A percentile compares a stretch with the other conserved stretches of the same genome.
Conservation (phyloP, 495 filamentous ascomycete genomes). For the Annulohypoxylon nitens region DNA sequence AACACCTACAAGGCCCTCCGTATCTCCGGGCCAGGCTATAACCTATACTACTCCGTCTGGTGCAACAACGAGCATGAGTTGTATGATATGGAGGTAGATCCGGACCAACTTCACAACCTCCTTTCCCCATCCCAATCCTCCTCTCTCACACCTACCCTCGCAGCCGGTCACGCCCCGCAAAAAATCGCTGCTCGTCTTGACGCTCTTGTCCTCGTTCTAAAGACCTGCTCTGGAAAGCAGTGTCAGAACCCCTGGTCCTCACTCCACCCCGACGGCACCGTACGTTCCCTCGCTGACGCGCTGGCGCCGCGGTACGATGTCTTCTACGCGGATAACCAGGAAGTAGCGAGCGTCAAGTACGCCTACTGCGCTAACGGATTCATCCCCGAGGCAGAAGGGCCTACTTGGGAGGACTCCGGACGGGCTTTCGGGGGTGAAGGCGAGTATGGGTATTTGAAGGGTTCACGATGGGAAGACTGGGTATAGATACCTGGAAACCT, state of each 20-base stretch:
- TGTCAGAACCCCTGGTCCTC: constrained; percentile 70
- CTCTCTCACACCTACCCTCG: not conserved
- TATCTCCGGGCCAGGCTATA: constrained; percentile 63
- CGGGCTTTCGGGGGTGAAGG: not conserved
- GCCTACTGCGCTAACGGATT: constrained; percentile 69
- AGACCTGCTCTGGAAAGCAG: constrained; percentile 65
- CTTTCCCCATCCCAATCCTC: constrained; percentile 44
- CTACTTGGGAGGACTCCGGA: constrained; percentile 49
- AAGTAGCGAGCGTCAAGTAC: constrained; percentile 55
- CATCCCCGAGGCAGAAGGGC: constrained; percentile 68
- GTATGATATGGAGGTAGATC: constrained; percentile 69
- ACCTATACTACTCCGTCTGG: constrained; percentile 72
- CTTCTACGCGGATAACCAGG: constrained; percentile 61
- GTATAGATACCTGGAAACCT: constrained; percentile 21
- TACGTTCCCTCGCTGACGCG: constrained; percentile 52
- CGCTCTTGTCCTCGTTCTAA: constrained; percentile 69
- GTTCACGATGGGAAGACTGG: constrained; percentile 52
- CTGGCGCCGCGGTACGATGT: constrained; percentile 61
- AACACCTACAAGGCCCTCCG: constrained; percentile 72
- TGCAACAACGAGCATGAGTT: constrained; percentile 72
- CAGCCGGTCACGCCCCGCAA: constrained; percentile 54
- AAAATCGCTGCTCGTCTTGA: constrained; percentile 64
- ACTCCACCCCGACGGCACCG: constrained; percentile 62
- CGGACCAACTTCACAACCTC: constrained; percentile 68
- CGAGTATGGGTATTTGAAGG: constrained; percentile 32